Evolutionary conservation across 2,329 filamentous ascomycete species (phyloP), one percentile per base, ranked within the genome.

Genomic region (Trichocomaceae sp.): DNA sequence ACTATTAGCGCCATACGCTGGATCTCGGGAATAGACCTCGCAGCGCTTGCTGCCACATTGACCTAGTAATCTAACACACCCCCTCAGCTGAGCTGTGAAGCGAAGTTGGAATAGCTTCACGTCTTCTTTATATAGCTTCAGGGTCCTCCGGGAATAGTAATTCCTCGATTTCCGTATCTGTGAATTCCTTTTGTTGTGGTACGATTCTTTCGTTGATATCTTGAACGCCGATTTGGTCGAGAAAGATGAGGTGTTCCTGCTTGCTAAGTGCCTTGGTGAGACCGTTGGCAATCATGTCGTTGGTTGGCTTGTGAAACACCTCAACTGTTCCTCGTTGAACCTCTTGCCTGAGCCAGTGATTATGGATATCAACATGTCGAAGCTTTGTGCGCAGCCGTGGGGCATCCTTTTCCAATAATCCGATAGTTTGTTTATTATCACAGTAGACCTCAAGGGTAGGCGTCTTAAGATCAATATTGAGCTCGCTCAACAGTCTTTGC

Each of bases 321-420:
- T 48, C 42, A 13, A 68, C 56, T 5, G 19, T 13, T 39, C 54
- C 50, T 33, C 23, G 3, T 41, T 62, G 58, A 9, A 61, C 54
- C 48, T 64, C 59, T 52, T 67, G 58, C 3, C 60, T 17, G 1
- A 67, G 50, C 62, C 60, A 68, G 47, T 58, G 53, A 20, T 60
- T 33, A 41, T 66, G 57, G 42, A 67, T 65, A 57, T 67, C 57
- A 23, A 65, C 50, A 55, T 65, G 59, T 19, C 59, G 57, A n/a
- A 65, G 54, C 35, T 57, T 55, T 7, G 57, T 62, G 22, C 29
- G 29, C 17, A 54, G 33, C 15, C 33, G n/a, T 20, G 39, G 12
- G 8, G 47, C 47, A 15, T 53, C 52, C 2, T 29, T 42, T 2
- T 50, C 54, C 2, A 59, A 15, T 2, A 58, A 49, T 20, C 42